Evolutionary conservation across 2,329 filamentous ascomycete species (phyloP).

Genomic region (Akanthomyces muscarius): DNA sequence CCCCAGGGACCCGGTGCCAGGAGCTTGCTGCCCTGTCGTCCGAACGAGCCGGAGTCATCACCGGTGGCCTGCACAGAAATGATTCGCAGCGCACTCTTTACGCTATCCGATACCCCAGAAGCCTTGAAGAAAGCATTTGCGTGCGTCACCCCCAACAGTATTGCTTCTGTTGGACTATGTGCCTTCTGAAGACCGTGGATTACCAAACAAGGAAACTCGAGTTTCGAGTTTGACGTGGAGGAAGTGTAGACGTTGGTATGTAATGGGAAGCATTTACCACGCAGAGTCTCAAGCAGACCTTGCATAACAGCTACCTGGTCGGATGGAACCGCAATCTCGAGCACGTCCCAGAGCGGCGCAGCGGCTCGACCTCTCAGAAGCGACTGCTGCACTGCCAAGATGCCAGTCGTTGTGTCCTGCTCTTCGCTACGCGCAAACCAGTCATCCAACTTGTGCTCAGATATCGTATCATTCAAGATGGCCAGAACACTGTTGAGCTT

Average conservation of each 20-base stretch:
- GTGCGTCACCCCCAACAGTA: neutral
- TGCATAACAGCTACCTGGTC: neutral
- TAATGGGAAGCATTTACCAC: slow-evolving; percentile 1
- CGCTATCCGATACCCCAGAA: neutral
- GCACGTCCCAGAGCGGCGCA: neutral
- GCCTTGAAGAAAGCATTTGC: neutral
- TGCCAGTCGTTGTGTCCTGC: slow-evolving; percentile 2
- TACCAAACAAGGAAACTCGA: slow-evolving; percentile 1
- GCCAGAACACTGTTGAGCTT: slow-evolving; percentile 12
- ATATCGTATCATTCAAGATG: neutral
- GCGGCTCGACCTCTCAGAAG: neutral
- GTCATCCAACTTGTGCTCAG: slow-evolving; percentile 11
- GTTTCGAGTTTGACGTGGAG: neutral
- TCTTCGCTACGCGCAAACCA: slow-evolving; percentile 8
- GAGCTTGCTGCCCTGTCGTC: neutral
- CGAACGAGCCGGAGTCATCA: neutral
- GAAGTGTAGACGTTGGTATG: neutral
- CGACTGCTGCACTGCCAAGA: slow-evolving; percentile 7
- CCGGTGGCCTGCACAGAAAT: neutral
- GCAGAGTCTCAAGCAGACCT: neutral
- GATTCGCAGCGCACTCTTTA: neutral
- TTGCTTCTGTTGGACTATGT: neutral
- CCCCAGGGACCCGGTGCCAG: slow-evolving; percentile 7
- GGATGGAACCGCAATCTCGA: neutral
- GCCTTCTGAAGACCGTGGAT: neutral